Conservation (phyloP, 441 rosid species). For the Jatropha podagrica region DNA sequence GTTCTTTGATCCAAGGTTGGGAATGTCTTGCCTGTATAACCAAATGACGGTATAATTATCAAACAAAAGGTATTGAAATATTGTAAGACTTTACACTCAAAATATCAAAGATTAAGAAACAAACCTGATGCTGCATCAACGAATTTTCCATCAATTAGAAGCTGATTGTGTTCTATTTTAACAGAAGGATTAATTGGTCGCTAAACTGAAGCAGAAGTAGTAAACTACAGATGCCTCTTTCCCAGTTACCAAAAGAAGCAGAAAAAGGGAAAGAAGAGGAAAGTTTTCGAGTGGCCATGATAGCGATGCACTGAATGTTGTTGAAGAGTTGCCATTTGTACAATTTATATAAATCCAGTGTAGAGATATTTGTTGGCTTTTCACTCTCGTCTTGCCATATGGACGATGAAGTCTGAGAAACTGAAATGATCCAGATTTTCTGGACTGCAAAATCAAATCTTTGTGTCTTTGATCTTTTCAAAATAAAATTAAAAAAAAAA, state of each 20-base stretch:
- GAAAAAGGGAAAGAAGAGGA: conserved; percentile 3
- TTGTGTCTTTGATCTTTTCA: too few species aligned
- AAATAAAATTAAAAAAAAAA: too few species aligned
- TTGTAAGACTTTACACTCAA: not conserved
- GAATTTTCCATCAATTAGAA: conserved; percentile 60
- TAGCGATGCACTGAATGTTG: too few species aligned
- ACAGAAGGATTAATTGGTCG: conserved; percentile 49
- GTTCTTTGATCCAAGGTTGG: conserved; percentile 57
- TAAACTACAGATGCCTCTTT: not conserved
- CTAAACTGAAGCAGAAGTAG: conserved; percentile 21
- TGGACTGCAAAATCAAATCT: too few species aligned
- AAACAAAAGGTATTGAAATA: too few species aligned
- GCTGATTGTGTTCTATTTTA: conserved; percentile 50
- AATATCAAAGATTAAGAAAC: not conserved
- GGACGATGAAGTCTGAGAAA: too few species aligned
- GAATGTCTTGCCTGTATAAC: conserved; percentile 51
- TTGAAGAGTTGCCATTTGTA: too few species aligned
- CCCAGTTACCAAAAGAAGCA: conserved; percentile 2
- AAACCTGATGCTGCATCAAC: conserved; percentile 72
- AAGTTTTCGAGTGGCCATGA: not conserved
- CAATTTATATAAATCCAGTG: too few species aligned
- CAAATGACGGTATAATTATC: too few species aligned
- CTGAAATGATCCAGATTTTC: too few species aligned
- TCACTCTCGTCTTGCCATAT: too few species aligned
- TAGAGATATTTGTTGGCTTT: too few species aligned